A percentile compares a stretch with the other conserved stretches of the same genome.
Evolutionary conservation across 2,329 filamentous ascomycete species (phyloP).

Genomic region (Claviceps lovelessii): DNA sequence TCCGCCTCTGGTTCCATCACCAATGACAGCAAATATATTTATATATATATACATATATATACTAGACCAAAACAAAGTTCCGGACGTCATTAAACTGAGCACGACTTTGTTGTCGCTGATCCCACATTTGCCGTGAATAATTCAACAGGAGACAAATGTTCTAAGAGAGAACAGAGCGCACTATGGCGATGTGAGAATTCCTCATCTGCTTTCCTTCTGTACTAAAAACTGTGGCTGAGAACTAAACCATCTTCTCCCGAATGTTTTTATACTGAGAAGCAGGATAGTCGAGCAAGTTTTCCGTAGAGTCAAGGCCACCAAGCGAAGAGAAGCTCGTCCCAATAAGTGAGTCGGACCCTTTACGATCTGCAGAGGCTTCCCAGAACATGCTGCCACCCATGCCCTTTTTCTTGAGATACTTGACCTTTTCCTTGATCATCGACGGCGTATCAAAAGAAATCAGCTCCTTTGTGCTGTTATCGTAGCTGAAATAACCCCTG

Average conservation of each 20-base stretch:
- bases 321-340: slow-evolving; percentile 28
- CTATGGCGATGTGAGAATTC: background rate
- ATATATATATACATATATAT: no score
- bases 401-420: slow-evolving; percentile 46
- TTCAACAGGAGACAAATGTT: background rate
- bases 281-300: slow-evolving; percentile 39
- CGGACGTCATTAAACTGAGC: no score
- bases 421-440: slow-evolving; percentile 46
- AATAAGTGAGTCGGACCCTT: slow-evolving; percentile 45
- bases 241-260: slow-evolving; percentile 14
- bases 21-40: no score
- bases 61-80: no score
- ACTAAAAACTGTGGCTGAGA: background rate
- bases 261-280: slow-evolving; percentile 43
- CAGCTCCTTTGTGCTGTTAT: slow-evolving; percentile 43
- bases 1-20: no score
- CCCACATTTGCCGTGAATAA: background rate
- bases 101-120: no score
- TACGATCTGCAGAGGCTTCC: slow-evolving; percentile 60
- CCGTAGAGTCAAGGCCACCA: slow-evolving; percentile 26
- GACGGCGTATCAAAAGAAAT: slow-evolving; percentile 57
- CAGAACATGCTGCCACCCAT: slow-evolving; percentile 77
- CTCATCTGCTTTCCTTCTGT: background rate
- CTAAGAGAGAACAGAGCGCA: background rate
- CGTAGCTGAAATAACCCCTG: slow-evolving; percentile 58